phyloP scores from a whole-genome alignment of 352 stramenopile genomes.

The Blastocystis sp. region DNA sequence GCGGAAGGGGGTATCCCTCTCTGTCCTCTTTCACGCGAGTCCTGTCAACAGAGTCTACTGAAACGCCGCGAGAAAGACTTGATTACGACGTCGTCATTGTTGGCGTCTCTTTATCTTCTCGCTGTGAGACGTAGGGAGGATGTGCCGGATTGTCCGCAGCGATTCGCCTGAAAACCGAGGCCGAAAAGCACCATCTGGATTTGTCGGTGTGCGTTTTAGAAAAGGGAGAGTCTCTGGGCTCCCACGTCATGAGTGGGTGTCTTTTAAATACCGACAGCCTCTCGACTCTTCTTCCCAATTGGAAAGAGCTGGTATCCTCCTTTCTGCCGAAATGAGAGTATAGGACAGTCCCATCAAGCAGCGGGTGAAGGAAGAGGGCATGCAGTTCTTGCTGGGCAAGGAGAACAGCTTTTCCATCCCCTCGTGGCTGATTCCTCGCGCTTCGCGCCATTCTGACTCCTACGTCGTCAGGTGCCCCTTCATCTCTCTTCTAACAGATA shows the following conservation, averaged over 20 bases:
- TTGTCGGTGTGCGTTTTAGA: conserved; percentile 89
- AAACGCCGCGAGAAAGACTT: conserved; percentile 82
- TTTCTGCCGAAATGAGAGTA: background rate
- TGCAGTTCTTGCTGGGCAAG: conserved; percentile 40
- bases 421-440: conserved; percentile 7
- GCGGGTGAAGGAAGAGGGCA: conserved; percentile 24
- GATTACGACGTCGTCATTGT: conserved; percentile 98
- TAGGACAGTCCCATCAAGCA: conserved; percentile 41
- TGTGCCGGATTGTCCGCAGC: conserved; percentile 87
- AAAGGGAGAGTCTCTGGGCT: conserved; percentile 90
- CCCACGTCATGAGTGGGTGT: conserved; percentile 96
- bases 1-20: background rate
- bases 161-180: conserved; percentile 96
- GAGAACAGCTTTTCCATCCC: conserved; percentile 43
- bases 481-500: background rate
- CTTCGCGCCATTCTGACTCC: background rate
- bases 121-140: conserved; percentile 72
- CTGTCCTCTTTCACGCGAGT: background rate
- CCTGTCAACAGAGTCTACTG: background rate
- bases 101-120: conserved; percentile 75
- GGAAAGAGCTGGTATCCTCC: conserved; percentile 76
- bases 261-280: conserved; percentile 95
- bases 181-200: conserved; percentile 85
- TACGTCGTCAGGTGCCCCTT: conserved; percentile 57
- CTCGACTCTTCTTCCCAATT: conserved; percentile 91